These are phyloP conservation scores for Xeromyces bisporus DNA, from an alignment of 495 filamentous ascomycete species.

Conservation along the genomic window DNA sequence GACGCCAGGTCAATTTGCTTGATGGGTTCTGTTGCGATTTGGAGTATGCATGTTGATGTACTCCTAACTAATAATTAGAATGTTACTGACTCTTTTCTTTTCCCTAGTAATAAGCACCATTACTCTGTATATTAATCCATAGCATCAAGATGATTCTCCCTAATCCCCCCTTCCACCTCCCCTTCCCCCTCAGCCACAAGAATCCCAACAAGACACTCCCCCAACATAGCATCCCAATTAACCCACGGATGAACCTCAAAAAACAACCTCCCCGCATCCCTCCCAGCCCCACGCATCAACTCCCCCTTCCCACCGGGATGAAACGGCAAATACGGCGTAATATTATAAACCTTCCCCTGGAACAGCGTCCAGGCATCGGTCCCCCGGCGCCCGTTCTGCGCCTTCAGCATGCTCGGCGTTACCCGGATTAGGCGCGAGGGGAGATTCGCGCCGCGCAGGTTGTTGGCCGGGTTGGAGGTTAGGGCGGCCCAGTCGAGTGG, in stretches of 20 bases:
- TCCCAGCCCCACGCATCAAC: conserved; percentile 62
- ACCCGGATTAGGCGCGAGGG: conserved; percentile 43
- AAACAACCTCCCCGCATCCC: conserved; percentile 56
- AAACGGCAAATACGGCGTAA: conserved; percentile 74
- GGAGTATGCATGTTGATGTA: too few species aligned
- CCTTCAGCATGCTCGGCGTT: conserved; percentile 58
- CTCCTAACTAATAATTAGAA: too few species aligned
- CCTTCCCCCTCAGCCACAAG: conserved; percentile 61
- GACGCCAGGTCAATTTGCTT: too few species aligned
- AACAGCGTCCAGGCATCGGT: conserved; percentile 79
- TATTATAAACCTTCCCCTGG: conserved; percentile 80
- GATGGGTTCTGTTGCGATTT: too few species aligned
- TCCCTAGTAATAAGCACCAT: too few species aligned
- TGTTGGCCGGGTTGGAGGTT: conserved; percentile 41
- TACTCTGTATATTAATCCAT: conserved; percentile 46
- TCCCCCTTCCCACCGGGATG: conserved; percentile 87
- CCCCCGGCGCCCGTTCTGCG: conserved; percentile 61
- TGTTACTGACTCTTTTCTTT: too few species aligned
- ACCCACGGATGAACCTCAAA: conserved; percentile 94
- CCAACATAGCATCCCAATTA: conserved; percentile 88
- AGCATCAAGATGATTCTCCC: conserved; percentile 39
- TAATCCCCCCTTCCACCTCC: conserved; percentile 9
- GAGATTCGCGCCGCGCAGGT: conserved; percentile 45
- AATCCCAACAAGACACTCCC: conserved; percentile 70
- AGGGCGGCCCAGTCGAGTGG: conserved; percentile 92